These are phyloP conservation scores for Trichoderma sp. DNA, from an alignment of 2,329 filamentous ascomycete genomes.

Conservation along the genomic window DNA sequence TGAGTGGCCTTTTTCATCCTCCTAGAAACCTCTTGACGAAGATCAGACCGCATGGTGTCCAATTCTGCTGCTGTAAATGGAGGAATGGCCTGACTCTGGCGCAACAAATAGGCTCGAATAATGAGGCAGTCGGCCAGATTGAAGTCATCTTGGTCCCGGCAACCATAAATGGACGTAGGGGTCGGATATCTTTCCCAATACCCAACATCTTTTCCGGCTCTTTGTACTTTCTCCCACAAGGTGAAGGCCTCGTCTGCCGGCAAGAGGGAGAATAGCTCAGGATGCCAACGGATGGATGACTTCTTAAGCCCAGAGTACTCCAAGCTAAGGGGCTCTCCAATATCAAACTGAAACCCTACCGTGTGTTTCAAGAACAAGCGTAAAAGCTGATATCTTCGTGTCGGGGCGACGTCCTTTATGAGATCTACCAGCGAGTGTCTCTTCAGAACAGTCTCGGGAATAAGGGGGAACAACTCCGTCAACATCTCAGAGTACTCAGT, in stretches of 20 bases:
- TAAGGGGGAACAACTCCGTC: background rate
- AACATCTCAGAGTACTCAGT: background rate
- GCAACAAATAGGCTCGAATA: background rate
- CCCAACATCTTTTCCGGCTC: background rate
- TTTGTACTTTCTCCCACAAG: background rate
- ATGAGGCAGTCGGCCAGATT: background rate
- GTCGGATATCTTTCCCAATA: background rate
- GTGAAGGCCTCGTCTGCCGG: background rate
- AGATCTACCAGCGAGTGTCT: background rate
- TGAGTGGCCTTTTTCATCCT: conserved; percentile 27
- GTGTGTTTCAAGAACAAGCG: conserved; percentile 26
- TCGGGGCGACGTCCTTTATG: background rate
- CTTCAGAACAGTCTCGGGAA: background rate
- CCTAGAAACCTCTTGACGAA: conserved; percentile 22
- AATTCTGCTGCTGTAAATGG: background rate
- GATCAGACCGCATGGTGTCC: background rate
- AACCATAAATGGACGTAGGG: background rate
- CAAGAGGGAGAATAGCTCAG: background rate
- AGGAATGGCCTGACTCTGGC: background rate
- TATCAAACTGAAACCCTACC: conserved; percentile 24
- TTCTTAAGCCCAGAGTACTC: background rate
- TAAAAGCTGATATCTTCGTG: conserved; percentile 26
- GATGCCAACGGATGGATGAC: background rate
- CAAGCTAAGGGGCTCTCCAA: conserved; percentile 22
- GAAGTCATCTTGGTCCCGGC: background rate